Conservation (phyloP, 768 basidiomycete genomes). For the Wakefieldia striispora region DNA sequence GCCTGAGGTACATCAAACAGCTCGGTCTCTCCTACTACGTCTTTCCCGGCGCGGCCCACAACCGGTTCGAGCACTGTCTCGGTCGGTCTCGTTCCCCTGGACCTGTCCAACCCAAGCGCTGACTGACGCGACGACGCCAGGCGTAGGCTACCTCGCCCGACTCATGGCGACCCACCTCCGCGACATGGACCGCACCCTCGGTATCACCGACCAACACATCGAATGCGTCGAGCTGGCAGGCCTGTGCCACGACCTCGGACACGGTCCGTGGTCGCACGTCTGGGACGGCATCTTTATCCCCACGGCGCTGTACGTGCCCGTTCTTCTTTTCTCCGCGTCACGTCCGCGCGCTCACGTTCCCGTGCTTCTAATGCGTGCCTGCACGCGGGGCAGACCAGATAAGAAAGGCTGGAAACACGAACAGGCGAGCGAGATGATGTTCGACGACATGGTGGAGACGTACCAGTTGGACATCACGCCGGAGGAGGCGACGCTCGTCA, state of each 20-base stretch:
- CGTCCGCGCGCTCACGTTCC: no score
- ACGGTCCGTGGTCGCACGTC: slow-evolving; percentile 85
- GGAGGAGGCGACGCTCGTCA: slow-evolving; percentile 60
- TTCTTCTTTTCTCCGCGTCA: background rate
- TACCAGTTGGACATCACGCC: slow-evolving; percentile 49
- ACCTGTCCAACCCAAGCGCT: no score
- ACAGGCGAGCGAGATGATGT: slow-evolving; percentile 80
- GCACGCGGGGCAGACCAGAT: slow-evolving; percentile 35
- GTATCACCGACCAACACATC: slow-evolving; percentile 69
- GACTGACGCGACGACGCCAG: slow-evolving; percentile 38
- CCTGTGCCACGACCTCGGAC: slow-evolving; percentile 81
- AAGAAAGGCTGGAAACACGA: slow-evolving; percentile 66
- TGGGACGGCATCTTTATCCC: slow-evolving; percentile 80
- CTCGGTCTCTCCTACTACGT: slow-evolving; percentile 75
- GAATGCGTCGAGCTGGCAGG: slow-evolving; percentile 79
- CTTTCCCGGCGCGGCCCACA: slow-evolving; percentile 77
- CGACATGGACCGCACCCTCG: slow-evolving; percentile 55
- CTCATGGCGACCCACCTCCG: slow-evolving; percentile 58
- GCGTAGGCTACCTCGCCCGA: slow-evolving; percentile 72
- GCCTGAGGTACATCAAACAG: slow-evolving; percentile 75
- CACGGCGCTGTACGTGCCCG: slow-evolving; percentile 50
- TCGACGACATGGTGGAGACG: slow-evolving; percentile 60
- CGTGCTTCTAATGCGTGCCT: no score
- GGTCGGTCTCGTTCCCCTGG: no score
- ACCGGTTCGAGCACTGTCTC: slow-evolving; percentile 81